Percentiles rank a stretch among this genome's conserved stretches.
Evolutionary conservation across 2,329 filamentous ascomycete species (phyloP).

Genomic region (Ilyonectria robusta): DNA sequence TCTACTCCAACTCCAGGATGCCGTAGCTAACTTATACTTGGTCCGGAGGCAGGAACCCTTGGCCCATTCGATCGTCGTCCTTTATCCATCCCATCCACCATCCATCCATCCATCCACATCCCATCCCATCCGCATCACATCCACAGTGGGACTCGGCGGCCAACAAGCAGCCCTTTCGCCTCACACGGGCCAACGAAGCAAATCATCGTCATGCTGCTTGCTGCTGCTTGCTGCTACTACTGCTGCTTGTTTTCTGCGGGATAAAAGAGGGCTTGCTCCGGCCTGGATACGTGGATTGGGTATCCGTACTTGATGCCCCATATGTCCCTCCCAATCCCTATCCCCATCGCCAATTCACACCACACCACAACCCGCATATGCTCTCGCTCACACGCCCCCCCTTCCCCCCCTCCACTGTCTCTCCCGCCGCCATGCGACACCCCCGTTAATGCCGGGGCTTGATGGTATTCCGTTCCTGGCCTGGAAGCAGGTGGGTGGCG

Average conservation of each 20-base stretch:
- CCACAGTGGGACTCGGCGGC: slow-evolving; percentile 49
- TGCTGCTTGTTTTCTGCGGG: slow-evolving; percentile 48
- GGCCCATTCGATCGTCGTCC: slow-evolving; percentile 45
- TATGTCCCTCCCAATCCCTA: slow-evolving; percentile 40
- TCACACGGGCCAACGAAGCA: slow-evolving; percentile 46
- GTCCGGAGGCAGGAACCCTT: slow-evolving; percentile 32
- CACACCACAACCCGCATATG: slow-evolving; percentile 44
- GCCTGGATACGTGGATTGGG: slow-evolving; percentile 55
- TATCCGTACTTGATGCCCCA: slow-evolving; percentile 57
- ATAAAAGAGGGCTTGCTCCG: slow-evolving; percentile 52
- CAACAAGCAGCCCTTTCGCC: slow-evolving; percentile 47
- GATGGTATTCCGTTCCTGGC: slow-evolving; percentile 44
- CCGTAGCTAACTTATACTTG: slow-evolving; percentile 58
- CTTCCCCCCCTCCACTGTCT: slow-evolving; percentile 25
- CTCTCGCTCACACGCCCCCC: slow-evolving; percentile 35
- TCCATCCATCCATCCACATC: slow-evolving; percentile 16
- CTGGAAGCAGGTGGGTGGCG: slow-evolving; percentile 12
- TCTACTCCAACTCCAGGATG: slow-evolving; percentile 34
- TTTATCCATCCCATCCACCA: slow-evolving; percentile 46
- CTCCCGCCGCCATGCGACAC: slow-evolving; percentile 42
- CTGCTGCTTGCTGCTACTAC: slow-evolving; percentile 21
- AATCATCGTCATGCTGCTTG: slow-evolving; percentile 47
- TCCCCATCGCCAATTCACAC: slow-evolving; percentile 44
- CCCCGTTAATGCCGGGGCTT: slow-evolving; percentile 34
- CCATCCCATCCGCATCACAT: slow-evolving; percentile 24